These are phyloP conservation scores for Haematococcus lacustris DNA, from an alignment of 139 green algal species.

Conservation along the genomic window DNA sequence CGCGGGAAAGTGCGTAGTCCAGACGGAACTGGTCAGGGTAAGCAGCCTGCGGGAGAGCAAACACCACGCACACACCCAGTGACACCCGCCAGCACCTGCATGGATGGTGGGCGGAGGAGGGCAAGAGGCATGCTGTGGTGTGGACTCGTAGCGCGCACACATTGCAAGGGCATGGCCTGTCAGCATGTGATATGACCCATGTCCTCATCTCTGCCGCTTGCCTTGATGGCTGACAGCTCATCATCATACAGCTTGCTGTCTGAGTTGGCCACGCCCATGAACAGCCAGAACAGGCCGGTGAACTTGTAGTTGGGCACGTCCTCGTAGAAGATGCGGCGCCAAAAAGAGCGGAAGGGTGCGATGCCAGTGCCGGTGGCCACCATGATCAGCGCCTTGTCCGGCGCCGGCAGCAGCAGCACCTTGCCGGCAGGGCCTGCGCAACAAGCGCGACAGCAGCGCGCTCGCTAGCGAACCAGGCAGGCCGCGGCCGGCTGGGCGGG, in stretches of 20 bases:
- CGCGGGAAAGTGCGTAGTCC: slow-evolving; percentile 94
- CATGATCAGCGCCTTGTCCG: slow-evolving; percentile 87
- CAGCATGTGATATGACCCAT: background rate
- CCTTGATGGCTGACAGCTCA: slow-evolving; percentile 65
- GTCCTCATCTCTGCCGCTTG: background rate
- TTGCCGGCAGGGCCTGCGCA: slow-evolving; percentile 89
- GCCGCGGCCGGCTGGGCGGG: no score
- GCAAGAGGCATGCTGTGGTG: no score
- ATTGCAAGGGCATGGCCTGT: no score
- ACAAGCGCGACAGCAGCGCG: background rate
- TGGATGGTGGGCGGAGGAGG: background rate
- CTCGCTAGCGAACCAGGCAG: background rate
- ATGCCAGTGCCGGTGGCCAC: slow-evolving; percentile 99
- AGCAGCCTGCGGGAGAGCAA: slow-evolving; percentile 3
- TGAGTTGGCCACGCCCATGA: slow-evolving; percentile 98
- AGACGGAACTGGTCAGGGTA: slow-evolving; percentile 91
- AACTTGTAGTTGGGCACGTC: slow-evolving; percentile 92
- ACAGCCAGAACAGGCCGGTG: slow-evolving; percentile 92
- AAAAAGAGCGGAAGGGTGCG: slow-evolving; percentile 95
- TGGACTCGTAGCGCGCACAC: no score
- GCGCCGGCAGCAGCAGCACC: slow-evolving; percentile 91
- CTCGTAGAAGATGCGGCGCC: slow-evolving; percentile 91
- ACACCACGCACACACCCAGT: background rate
- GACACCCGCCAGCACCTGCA: background rate
- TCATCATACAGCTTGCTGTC: slow-evolving; percentile 96